phyloP scores from a whole-genome alignment of 2,329 filamentous ascomycete species.

The Fusarium verticillioides region DNA sequence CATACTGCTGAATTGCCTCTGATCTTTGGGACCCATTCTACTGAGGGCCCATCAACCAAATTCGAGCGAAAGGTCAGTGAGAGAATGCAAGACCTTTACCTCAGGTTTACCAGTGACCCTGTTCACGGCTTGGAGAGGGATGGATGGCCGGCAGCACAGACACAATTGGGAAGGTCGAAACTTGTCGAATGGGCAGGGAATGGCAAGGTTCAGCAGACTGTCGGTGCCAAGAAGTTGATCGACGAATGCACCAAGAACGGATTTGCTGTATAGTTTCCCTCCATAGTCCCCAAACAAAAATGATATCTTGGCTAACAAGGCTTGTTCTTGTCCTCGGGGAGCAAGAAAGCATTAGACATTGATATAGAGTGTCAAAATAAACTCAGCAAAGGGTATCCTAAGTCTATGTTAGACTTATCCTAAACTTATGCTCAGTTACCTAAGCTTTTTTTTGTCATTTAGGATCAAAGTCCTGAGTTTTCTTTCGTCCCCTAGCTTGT shows the following conservation, averaged over 20 bases:
- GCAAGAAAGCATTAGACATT: too few species aligned
- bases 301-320: too few species aligned
- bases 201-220: slow-evolving; percentile 8
- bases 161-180: background rate
- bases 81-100: slow-evolving; percentile 32
- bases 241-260: slow-evolving; percentile 17
- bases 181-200: slow-evolving; percentile 19
- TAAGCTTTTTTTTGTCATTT: too few species aligned
- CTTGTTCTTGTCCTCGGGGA: too few species aligned
- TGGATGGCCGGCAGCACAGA: slow-evolving; percentile 1
- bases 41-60: slow-evolving; percentile 8
- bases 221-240: background rate
- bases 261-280: background rate
- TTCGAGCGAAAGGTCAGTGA: slow-evolving; percentile 24
- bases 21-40: slow-evolving; percentile 20
- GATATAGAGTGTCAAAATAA: too few species aligned
- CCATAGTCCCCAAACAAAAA: accelerated
- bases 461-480: too few species aligned
- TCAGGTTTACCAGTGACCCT: slow-evolving; percentile 25
- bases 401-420: too few species aligned
- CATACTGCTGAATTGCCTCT: slow-evolving; percentile 33
- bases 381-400: too few species aligned
- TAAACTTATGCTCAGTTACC: too few species aligned
- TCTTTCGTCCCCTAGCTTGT: too few species aligned
- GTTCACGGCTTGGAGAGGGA: background rate